Conservation (phyloP, 2,329 filamentous ascomycete genomes). For the Aspergillus fijiensis region DNA sequence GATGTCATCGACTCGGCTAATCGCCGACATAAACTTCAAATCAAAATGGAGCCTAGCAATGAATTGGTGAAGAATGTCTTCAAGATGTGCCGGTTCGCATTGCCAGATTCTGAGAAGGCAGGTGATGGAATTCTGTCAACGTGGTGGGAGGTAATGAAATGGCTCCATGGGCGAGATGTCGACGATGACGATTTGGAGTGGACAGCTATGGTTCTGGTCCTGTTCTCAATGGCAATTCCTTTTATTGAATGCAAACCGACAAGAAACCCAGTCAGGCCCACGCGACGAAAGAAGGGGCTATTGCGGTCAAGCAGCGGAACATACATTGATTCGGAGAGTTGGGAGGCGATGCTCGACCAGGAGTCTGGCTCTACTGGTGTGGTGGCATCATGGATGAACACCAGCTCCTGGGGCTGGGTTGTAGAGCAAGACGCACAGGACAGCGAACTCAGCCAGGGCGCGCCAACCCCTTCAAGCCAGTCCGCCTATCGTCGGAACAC, state of each 20-base stretch:
- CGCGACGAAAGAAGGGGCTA: slow-evolving; percentile 44
- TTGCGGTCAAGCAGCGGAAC: slow-evolving; percentile 53
- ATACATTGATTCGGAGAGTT: slow-evolving; percentile 46
- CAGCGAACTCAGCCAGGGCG: slow-evolving; percentile 15
- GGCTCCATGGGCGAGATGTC: slow-evolving; percentile 57
- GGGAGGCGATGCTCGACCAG: slow-evolving; percentile 50
- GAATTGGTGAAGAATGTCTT: slow-evolving; percentile 63
- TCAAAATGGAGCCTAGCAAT: slow-evolving; percentile 65
- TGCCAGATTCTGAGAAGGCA: slow-evolving; percentile 57
- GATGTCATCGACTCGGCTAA: slow-evolving; percentile 65
- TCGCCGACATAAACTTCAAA: slow-evolving; percentile 64
- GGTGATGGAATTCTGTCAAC: slow-evolving; percentile 63
- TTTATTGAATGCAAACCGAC: slow-evolving; percentile 48
- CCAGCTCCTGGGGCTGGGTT: slow-evolving; percentile 69
- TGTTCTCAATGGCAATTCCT: slow-evolving; percentile 64
- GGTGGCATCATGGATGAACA: slow-evolving; percentile 53
- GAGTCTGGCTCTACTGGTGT: slow-evolving; percentile 45
- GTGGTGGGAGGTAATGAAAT: slow-evolving; percentile 74
- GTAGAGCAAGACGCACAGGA: slow-evolving; percentile 54
- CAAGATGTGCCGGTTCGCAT: slow-evolving; percentile 61
- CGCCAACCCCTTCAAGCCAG: slow-evolving; percentile 24
- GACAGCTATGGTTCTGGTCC: slow-evolving; percentile 64
- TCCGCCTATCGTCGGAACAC: slow-evolving; percentile 39
- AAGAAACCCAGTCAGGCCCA: slow-evolving; percentile 34
- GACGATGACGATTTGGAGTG: slow-evolving; percentile 61